Base-by-base conservation (phyloP, 1,139 yeast genomes). In the Ashbya aceris region DNA sequence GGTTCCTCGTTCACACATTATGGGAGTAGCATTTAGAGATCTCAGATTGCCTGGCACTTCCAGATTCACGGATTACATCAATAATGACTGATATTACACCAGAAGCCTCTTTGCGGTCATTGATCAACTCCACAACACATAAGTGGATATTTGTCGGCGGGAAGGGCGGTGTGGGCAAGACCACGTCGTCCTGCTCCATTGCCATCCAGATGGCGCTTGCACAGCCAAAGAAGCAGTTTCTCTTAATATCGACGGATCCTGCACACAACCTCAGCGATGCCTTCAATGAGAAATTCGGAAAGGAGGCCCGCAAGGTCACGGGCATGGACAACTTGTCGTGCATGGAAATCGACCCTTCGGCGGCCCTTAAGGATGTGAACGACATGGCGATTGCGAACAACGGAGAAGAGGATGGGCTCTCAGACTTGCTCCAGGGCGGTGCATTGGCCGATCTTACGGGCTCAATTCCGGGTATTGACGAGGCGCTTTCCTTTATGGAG, bases 91-190 rank as follows among this genome's bases (percentile, higher is more conserved):
- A 69, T 41, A 60, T 68, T 40, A 59, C 61, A 42, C 72, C 71
- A 33, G 89, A 81, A 53, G 86, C 89, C 47, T 78, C 82, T 30
- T 71, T 83, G 52, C 76, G 76, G 53, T 77, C 83, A 23, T 66
- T 83, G 41, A 68, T 83, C 40, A 58, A 70, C 28, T 86, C 82
- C 51, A 83, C 67, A 34, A 67, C 91, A 12, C 75, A 91, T 57
- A 84, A 84, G 59, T 91, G 98, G 98, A 83, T 91, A 51, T 91
- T 91, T 60, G 97, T 89, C 34, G 98, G 98, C 48, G 98, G 98
- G 55, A 91, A 91, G 70, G 98, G 98, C 62, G 98, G 98, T 66
- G 98, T 91, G 32, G 98, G 98, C 54, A 91, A 91, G 64, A 91
- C 98, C 52, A 91, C 98, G 36, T 85, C 96, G 2, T 89, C 97